These are phyloP conservation scores for Camelina laxa DNA, from an alignment of 345 rosid species.

Conservation along the genomic window DNA sequence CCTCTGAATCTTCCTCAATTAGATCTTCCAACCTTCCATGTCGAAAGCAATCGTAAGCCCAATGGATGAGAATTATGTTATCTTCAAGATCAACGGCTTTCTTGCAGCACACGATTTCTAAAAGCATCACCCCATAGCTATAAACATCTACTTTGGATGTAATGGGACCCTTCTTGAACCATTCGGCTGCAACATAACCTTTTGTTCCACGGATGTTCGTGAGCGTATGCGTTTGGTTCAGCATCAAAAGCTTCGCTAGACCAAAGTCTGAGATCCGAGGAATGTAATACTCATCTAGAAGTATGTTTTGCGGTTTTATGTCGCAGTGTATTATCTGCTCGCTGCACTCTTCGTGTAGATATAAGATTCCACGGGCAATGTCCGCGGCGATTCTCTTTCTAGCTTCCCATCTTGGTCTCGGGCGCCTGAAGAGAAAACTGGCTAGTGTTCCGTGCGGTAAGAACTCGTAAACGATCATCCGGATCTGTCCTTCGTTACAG, in stretches of 20 bases:
- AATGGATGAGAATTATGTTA: slow-evolving; percentile 39
- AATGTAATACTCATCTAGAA: slow-evolving; percentile 42
- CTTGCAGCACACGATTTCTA: slow-evolving; percentile 47
- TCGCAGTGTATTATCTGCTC: slow-evolving; percentile 56
- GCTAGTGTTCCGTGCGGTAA: slow-evolving; percentile 49
- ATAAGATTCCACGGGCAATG: slow-evolving; percentile 50
- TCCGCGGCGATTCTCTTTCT: slow-evolving; percentile 43
- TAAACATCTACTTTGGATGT: slow-evolving; percentile 47
- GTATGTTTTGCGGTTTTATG: slow-evolving; percentile 57
- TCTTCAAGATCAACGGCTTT: slow-evolving; percentile 39
- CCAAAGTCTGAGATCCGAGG: slow-evolving; percentile 55
- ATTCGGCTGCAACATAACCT: slow-evolving; percentile 56
- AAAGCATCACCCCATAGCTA: slow-evolving; percentile 47
- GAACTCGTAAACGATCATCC: slow-evolving; percentile 54
- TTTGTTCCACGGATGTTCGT: slow-evolving; percentile 50
- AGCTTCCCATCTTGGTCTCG: slow-evolving; percentile 49
- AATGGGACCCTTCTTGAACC: slow-evolving; percentile 52
- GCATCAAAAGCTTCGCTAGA: slow-evolving; percentile 50
- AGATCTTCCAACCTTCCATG: slow-evolving; percentile 38
- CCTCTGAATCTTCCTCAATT: slow-evolving; percentile 52
- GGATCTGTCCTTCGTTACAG: slow-evolving; percentile 45
- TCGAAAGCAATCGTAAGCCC: slow-evolving; percentile 56
- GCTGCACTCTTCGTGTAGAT: slow-evolving; percentile 59
- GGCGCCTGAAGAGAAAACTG: slow-evolving; percentile 44
- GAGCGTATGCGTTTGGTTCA: slow-evolving; percentile 48